These are phyloP conservation scores for Hibiscus tridactylites DNA, from an alignment of 345 rosid species.

Conservation along the genomic window DNA sequence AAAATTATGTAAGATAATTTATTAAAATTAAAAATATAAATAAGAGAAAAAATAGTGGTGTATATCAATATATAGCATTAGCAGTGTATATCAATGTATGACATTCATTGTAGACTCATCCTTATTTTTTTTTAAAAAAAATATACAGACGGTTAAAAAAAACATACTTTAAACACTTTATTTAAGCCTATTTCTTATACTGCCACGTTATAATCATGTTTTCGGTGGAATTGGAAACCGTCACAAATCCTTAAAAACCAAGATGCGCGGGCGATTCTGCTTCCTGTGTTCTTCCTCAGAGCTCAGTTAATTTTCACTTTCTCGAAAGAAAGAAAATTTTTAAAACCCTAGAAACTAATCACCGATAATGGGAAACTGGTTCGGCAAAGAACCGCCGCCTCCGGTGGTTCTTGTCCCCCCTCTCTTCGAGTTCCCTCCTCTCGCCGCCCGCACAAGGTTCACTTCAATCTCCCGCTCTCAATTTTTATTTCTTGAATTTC, in stretches of 20 bases:
- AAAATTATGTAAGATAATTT: no score
- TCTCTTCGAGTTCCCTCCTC: slow-evolving; percentile 87
- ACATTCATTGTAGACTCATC: no score
- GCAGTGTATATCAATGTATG: no score
- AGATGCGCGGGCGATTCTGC: neutral
- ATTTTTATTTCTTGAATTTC: neutral
- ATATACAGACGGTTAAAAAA: no score
- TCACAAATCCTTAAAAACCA: slow-evolving; percentile 14
- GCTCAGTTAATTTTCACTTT: neutral
- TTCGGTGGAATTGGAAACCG: slow-evolving; percentile 9
- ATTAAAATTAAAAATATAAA: no score
- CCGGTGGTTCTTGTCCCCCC: slow-evolving; percentile 88
- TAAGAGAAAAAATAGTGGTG: no score
- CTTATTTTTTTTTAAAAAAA: no score
- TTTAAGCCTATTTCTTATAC: no score
- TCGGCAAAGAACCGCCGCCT: slow-evolving; percentile 63
- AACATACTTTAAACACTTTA: no score
- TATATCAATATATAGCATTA: no score
- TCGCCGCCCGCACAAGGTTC: slow-evolving; percentile 78
- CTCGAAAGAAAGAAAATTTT: neutral
- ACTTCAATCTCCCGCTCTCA: slow-evolving; percentile 5
- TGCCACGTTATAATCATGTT: neutral
- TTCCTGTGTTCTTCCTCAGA: neutral
- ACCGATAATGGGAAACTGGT: slow-evolving; percentile 46
- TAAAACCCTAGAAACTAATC: neutral